Evolutionary conservation across 2,329 filamentous ascomycete genomes (phyloP).

Genomic region (Huntiella decipiens): DNA sequence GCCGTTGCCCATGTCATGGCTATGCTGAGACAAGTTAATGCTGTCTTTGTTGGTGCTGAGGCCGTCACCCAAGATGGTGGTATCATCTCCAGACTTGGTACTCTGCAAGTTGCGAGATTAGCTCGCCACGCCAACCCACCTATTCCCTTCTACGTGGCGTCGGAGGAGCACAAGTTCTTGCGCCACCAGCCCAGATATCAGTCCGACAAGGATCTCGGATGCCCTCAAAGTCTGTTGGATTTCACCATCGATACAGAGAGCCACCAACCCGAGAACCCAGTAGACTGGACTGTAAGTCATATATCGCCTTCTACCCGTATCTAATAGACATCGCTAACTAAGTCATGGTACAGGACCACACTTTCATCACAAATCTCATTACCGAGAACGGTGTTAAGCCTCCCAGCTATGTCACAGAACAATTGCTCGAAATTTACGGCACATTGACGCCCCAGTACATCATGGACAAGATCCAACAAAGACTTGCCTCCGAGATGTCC

Average conservation of each 20-base stretch:
- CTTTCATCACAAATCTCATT: constrained; percentile 50
- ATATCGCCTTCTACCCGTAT: not conserved
- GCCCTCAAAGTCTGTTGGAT: constrained; percentile 59
- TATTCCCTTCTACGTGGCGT: constrained; percentile 75
- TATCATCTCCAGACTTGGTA: constrained; percentile 72
- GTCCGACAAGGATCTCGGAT: constrained; percentile 44
- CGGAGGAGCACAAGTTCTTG: constrained; percentile 94
- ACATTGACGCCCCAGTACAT: constrained; percentile 17
- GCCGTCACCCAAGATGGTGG: constrained; percentile 89
- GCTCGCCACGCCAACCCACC: constrained; percentile 39
- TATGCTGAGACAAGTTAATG: constrained; percentile 36
- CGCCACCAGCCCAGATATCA: constrained; percentile 57
- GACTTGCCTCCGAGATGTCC: constrained; percentile 5
- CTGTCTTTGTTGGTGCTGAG: constrained; percentile 52
- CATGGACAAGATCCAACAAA: constrained; percentile 12
- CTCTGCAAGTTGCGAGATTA: constrained; percentile 67
- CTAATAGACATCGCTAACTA: constrained; percentile 15
- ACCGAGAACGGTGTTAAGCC: constrained; percentile 57
- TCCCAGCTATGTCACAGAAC: constrained; percentile 50
- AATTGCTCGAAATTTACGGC: constrained; percentile 45
- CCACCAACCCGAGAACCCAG: constrained; percentile 32
- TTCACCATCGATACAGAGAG: constrained; percentile 39
- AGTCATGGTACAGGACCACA: constrained; percentile 7
- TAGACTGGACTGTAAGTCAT: constrained; percentile 52
- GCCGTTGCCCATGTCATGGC: constrained; percentile 65